Percentiles rank a stretch among this genome's conserved stretches.
These are phyloP conservation scores for Solanum hybrid DNA, from an alignment of 305 asterid species.

Conservation along the genomic window DNA sequence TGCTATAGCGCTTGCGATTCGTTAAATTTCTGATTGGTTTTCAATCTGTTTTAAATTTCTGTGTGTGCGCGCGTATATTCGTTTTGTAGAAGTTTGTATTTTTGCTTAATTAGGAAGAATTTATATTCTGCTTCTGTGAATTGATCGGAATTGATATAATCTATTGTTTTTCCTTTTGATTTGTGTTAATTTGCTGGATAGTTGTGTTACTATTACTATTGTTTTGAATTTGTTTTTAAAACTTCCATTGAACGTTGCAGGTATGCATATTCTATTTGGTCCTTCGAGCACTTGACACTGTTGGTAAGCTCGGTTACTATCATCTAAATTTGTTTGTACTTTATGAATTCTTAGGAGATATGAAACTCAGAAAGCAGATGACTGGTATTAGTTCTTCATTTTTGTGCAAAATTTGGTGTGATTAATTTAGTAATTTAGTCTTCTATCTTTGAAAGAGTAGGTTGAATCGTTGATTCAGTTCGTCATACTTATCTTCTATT, in stretches of 20 bases:
- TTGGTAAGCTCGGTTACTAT: conserved; percentile 47
- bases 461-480: background rate
- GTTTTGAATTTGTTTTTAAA: background rate
- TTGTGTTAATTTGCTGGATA: background rate
- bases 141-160: background rate
- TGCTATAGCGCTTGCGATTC: background rate
- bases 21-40: background rate
- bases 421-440: background rate
- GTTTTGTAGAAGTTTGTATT: background rate
- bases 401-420: background rate
- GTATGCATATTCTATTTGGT: conserved; percentile 81
- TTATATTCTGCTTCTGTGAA: background rate
- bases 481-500: background rate
- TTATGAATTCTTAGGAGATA: background rate
- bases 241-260: conserved; percentile 28
- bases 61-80: background rate
- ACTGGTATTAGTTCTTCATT: background rate
- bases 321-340: background rate
- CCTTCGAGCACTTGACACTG: conserved; percentile 89
- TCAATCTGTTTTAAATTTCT: background rate
- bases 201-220: background rate
- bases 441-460: background rate
- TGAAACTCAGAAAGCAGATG: background rate
- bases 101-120: background rate
- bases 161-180: background rate